Conservation (phyloP, 495 filamentous ascomycete species). For the Aspergillus coremiiformis region DNA sequence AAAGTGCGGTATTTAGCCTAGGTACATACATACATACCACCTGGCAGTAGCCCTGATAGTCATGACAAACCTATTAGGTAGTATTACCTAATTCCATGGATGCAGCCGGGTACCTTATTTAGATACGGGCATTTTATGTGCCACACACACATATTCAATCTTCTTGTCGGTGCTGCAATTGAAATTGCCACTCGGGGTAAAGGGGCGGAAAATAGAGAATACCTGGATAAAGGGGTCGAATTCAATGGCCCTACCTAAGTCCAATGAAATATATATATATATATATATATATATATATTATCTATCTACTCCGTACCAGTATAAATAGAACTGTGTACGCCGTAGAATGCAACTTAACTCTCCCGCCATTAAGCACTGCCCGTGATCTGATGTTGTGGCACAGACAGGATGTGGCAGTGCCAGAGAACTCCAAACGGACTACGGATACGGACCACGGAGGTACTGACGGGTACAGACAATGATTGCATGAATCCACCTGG, state of each 20-base stretch:
- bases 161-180: background rate
- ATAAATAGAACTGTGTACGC: background rate
- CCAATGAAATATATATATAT: no score
- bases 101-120: slow-evolving; percentile 4
- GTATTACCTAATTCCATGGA: no score
- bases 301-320: no score
- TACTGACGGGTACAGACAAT: background rate
- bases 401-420: background rate
- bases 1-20: no score
- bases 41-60: background rate
- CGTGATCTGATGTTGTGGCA: background rate
- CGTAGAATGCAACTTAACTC: no score
- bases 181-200: background rate
- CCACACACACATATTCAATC: background rate
- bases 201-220: background rate
- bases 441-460: no score
- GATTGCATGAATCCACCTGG: no score
- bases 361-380: no score
- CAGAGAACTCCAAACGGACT: no score
- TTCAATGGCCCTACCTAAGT: background rate
- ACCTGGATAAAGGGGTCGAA: background rate
- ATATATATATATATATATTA: no score
- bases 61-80: no score
- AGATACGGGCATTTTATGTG: background rate
- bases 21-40: background rate